A percentile compares a stretch with the other conserved stretches of the same genome.
These are phyloP conservation scores for Wallacemonas rigidus DNA, from an alignment of 208 protist genomes.

Conservation along the genomic window DNA sequence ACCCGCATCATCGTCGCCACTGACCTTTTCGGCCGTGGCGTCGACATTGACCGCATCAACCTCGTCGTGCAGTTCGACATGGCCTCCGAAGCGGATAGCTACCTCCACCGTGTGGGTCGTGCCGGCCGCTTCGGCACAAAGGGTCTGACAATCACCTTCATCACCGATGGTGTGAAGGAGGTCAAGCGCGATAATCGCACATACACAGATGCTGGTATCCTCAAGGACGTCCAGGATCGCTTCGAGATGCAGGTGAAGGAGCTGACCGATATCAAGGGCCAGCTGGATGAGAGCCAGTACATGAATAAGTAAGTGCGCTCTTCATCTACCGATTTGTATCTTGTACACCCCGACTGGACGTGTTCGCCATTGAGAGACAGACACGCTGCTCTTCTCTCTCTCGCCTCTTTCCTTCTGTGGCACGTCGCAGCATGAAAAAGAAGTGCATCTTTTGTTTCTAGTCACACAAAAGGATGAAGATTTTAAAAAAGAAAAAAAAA, in stretches of 20 bases:
- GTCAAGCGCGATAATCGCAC: conserved; percentile 87
- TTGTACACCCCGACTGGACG: too few relatives aligned
- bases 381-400: neutral
- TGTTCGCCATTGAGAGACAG: neutral
- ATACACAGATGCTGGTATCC: conserved; percentile 90
- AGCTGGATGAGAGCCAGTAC: conserved; percentile 90
- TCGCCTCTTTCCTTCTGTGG: neutral
- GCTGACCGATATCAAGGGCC: conserved; percentile 94
- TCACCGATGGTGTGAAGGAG: conserved; percentile 94
- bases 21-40: conserved; percentile 99
- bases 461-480: conserved; percentile 1
- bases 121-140: conserved; percentile 99
- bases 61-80: conserved; percentile 99
- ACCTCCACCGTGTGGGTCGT: conserved; percentile 98
- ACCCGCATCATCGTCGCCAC: conserved; percentile 99
- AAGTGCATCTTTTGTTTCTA: neutral
- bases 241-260: conserved; percentile 98
- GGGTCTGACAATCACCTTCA: conserved; percentile 99
- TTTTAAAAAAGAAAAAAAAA: conserved; percentile 14
- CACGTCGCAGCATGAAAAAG: neutral
- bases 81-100: conserved; percentile 96
- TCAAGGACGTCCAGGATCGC: conserved; percentile 96
- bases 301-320: conserved; percentile 78
- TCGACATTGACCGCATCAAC: conserved; percentile 99
- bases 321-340: neutral